A percentile compares a stretch with the other conserved stretches of the same genome.
Evolutionary conservation across 306 rosid species (phyloP).

Genomic region (Mucuna pruriens): DNA sequence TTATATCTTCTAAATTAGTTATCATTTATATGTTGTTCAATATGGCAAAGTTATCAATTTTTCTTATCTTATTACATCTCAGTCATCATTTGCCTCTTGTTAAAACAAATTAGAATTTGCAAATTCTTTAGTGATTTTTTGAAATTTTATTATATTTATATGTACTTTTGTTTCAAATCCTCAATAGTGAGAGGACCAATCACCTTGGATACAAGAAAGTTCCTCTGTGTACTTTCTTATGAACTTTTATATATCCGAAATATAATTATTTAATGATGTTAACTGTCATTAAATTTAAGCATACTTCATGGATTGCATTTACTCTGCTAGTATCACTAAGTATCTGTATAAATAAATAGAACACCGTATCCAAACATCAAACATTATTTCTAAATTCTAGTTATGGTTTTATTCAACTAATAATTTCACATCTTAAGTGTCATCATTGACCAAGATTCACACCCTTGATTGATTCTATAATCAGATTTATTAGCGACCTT

Average conservation of each 20-base stretch:
- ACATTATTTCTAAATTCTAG: not conserved
- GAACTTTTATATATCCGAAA: not conserved
- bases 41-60: not conserved
- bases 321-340: not conserved
- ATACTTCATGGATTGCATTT: not conserved
- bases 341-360: not conserved
- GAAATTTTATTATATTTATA: not conserved
- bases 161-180: not conserved
- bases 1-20: conserved; percentile 14
- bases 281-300: conserved; percentile 20
- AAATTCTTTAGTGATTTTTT: conserved; percentile 5
- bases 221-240: not conserved
- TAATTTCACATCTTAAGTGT: conserved; percentile 19
- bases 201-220: not conserved
- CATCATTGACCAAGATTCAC: conserved; percentile 9
- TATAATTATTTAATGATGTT: not conserved
- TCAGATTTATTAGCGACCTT: conserved; percentile 12
- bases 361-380: not conserved
- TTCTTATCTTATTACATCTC: conserved; percentile 4
- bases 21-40: not conserved
- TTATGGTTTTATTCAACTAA: not conserved
- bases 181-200: not conserved
- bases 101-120: conserved; percentile 6
- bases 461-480: conserved; percentile 16
- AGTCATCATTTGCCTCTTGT: not conserved